A percentile compares a stretch with the other conserved stretches of the same genome.
phyloP scores from a whole-genome alignment of 768 basidiomycete species.

The Dioszegia aurantiaca region DNA sequence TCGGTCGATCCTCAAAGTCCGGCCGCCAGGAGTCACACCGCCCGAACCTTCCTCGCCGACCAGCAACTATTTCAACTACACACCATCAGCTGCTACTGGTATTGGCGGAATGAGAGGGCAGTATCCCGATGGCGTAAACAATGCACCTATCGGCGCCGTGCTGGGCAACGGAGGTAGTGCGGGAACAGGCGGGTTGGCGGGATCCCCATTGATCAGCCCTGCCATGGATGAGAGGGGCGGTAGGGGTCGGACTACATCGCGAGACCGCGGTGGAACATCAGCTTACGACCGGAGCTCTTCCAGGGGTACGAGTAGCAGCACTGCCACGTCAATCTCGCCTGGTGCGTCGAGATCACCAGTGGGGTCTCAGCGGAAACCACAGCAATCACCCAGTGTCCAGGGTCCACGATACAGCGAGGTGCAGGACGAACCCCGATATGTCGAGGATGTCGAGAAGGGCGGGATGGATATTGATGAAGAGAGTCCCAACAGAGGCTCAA shows the following conservation, averaged over 20 bases:
- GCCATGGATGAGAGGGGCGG: conserved; percentile 17
- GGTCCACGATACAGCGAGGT: background rate
- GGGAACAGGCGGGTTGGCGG: background rate
- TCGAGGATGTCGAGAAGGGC: conserved; percentile 7
- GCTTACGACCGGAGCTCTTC: conserved; percentile 32
- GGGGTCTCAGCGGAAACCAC: conserved; percentile 7
- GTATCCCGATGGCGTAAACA: conserved; percentile 1
- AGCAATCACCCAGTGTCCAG: conserved; percentile 11
- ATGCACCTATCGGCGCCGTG: background rate
- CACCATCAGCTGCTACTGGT: conserved; percentile 51
- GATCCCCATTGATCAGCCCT: conserved; percentile 20
- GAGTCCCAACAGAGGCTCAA: conserved; percentile 29
- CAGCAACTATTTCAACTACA: conserved; percentile 50
- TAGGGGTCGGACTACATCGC: conserved; percentile 19
- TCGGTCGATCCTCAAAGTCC: conserved; percentile 52
- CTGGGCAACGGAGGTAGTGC: background rate
- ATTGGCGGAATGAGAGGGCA: conserved; percentile 45
- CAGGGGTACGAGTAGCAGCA: conserved; percentile 27
- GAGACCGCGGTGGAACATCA: conserved; percentile 16
- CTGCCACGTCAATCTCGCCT: conserved; percentile 19
- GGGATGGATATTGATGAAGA: conserved; percentile 24
- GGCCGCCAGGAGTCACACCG: conserved; percentile 30
- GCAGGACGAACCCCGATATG: background rate
- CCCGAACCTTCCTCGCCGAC: conserved; percentile 36
- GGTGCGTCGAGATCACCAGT: conserved; percentile 18